A percentile compares a stretch with the other conserved stretches of the same genome.
Evolutionary conservation across 495 filamentous ascomycete species (phyloP).

Genomic region (Hypoxylon fuscum): DNA sequence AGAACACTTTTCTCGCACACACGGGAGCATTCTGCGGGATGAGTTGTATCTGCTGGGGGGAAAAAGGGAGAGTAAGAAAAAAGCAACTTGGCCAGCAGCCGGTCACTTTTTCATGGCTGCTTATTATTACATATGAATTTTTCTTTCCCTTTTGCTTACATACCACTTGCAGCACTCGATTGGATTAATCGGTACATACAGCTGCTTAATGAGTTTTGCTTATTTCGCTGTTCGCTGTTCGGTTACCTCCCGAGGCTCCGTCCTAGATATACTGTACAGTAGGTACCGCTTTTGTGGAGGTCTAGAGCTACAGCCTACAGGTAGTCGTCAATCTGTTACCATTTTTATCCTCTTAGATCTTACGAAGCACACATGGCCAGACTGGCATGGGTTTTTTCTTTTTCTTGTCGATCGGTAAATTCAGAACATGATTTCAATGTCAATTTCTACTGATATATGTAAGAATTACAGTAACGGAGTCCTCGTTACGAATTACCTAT

Average conservation of each 20-base stretch:
- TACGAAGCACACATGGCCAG: constrained; percentile 27
- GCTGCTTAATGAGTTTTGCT: neutral
- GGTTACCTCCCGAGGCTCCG: neutral
- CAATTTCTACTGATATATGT: neutral
- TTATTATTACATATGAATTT: constrained; percentile 17
- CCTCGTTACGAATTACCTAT: constrained; percentile 8
- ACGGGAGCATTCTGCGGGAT: neutral
- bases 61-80: neutral
- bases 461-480: neutral
- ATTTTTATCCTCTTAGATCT: constrained; percentile 33
- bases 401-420: constrained; percentile 27
- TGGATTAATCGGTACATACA: constrained; percentile 7
- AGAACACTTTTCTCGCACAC: too few relatives aligned
- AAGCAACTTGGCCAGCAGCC: neutral
- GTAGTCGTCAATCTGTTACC: constrained; percentile 35
- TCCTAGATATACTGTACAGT: constrained; percentile 1
- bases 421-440: constrained; percentile 2
- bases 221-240: constrained; percentile 1
- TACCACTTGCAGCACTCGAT: constrained; percentile 6
- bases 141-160: neutral
- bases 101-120: constrained; percentile 10
- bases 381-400: constrained; percentile 27
- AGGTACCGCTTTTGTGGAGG: constrained; percentile 13
- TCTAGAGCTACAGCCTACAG: too few relatives aligned
- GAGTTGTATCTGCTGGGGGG: neutral